Conservation (phyloP, 495 filamentous ascomycete genomes). For the Aspergillus haitiensis region DNA sequence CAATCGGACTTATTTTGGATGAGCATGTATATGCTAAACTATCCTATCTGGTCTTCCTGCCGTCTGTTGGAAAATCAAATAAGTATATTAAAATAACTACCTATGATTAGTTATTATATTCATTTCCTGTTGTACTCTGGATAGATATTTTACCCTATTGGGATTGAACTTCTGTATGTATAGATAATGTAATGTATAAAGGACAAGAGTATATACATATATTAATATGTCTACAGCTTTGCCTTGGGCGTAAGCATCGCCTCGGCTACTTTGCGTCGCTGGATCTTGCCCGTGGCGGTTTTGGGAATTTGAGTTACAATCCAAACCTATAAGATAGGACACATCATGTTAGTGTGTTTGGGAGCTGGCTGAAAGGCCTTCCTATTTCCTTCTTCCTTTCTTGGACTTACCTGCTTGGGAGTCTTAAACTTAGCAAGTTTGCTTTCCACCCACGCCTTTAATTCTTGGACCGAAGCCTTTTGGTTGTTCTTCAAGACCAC, state of each 20-base stretch:
- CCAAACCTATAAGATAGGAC: constrained; percentile 54
- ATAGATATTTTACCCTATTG: too few species aligned
- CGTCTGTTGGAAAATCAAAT: too few species aligned
- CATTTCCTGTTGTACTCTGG: background rate
- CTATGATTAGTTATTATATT: background rate
- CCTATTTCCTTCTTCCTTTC: background rate
- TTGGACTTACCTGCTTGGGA: constrained; percentile 67
- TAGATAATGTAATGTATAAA: background rate
- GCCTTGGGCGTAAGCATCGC: constrained; percentile 62
- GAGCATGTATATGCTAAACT: too few species aligned
- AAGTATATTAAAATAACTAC: too few species aligned
- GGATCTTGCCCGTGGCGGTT: constrained; percentile 87
- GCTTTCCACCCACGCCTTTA: constrained; percentile 65
- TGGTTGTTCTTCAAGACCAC: constrained; percentile 67
- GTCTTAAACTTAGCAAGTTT: constrained; percentile 79
- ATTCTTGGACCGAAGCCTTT: constrained; percentile 51
- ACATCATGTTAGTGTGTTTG: background rate
- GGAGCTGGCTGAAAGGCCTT: background rate
- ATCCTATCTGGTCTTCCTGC: too few species aligned
- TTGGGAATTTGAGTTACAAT: constrained; percentile 81
- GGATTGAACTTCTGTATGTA: background rate
- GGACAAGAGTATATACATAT: background rate
- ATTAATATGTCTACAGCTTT: constrained; percentile 32
- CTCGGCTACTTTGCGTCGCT: constrained; percentile 77
- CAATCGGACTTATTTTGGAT: too few species aligned